Conservation (phyloP, 306 rosid species). For the Cicer cuneatum region DNA sequence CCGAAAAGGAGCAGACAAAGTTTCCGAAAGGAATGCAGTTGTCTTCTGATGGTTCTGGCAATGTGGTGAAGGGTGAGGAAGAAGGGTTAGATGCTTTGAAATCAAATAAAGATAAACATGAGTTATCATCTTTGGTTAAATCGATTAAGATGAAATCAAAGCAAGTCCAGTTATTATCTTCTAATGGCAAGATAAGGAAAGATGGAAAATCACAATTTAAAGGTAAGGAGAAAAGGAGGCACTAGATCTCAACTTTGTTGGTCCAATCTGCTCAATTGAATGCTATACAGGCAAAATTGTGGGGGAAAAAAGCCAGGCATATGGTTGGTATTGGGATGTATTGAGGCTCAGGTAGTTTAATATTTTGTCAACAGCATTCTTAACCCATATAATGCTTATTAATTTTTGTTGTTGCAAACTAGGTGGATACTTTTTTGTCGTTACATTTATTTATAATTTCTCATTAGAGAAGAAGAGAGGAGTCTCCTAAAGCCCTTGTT, state of each 20-base stretch:
- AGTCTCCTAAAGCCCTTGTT: background rate
- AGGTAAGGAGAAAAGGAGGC: slow-evolving; percentile 41
- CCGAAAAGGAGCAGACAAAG: slow-evolving; percentile 42
- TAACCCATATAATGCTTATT: background rate
- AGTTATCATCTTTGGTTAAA: slow-evolving; percentile 62
- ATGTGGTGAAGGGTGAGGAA: slow-evolving; percentile 41
- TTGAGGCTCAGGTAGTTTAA: slow-evolving; percentile 30
- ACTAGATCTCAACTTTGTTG: slow-evolving; percentile 33
- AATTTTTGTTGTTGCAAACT: background rate
- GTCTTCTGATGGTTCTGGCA: slow-evolving; percentile 45
- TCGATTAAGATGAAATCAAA: slow-evolving; percentile 78
- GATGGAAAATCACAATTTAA: slow-evolving; percentile 42
- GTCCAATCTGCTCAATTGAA: slow-evolving; percentile 42
- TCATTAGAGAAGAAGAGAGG: background rate
- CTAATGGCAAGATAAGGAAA: slow-evolving; percentile 46
- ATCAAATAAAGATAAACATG: slow-evolving; percentile 57
- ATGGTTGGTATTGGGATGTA: slow-evolving; percentile 4
- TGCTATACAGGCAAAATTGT: background rate
- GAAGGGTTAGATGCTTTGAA: slow-evolving; percentile 43
- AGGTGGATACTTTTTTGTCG: background rate
- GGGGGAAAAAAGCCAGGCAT: background rate
- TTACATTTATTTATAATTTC: background rate
- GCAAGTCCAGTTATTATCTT: slow-evolving; percentile 52
- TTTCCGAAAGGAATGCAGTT: slow-evolving; percentile 35
- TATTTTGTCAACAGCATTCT: background rate